These are phyloP conservation scores for Mortierella sp. DNA, from an alignment of 371 early-diverging fungal genomes.

Conservation along the genomic window DNA sequence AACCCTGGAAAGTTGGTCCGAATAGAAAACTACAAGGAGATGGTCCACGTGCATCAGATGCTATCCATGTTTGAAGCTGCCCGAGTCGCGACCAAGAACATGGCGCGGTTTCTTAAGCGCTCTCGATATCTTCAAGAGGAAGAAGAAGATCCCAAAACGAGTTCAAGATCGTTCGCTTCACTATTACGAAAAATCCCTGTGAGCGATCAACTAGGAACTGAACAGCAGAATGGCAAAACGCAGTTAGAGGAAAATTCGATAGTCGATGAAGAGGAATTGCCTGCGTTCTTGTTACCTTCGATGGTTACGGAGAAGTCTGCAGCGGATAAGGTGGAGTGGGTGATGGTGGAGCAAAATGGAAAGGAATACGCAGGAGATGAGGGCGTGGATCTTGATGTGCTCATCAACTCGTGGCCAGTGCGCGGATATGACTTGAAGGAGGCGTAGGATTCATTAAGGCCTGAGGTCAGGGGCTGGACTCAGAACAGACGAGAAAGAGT, in stretches of 20 bases:
- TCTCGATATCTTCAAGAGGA: constrained; percentile 15
- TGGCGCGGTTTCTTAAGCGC: constrained; percentile 39
- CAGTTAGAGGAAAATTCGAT: neutral
- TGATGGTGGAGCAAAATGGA: constrained; percentile 29
- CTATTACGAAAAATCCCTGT: constrained; percentile 8
- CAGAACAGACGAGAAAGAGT: no score
- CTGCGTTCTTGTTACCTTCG: constrained; percentile 9
- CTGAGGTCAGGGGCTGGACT: no score
- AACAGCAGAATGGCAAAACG: neutral
- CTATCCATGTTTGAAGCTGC: constrained; percentile 9
- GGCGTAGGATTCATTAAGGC: no score
- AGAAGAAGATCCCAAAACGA: neutral
- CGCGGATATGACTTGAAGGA: neutral
- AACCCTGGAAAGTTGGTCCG: constrained; percentile 19
- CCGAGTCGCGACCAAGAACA: constrained; percentile 23
- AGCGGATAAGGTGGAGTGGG: constrained; percentile 32
- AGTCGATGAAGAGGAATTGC: neutral
- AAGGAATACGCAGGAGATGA: constrained; percentile 19
- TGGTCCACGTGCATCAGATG: constrained; percentile 47
- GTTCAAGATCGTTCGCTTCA: neutral
- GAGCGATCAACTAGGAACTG: neutral
- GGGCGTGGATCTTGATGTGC: constrained; percentile 4
- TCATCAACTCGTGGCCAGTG: constrained; percentile 11
- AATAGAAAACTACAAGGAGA: constrained; percentile 39
- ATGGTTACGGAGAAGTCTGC: constrained; percentile 20